A percentile compares a stretch with the other conserved stretches of the same genome.
Evolutionary conservation across 2,329 filamentous ascomycete species (phyloP).

Genomic region (Nigrospora sphaerica): DNA sequence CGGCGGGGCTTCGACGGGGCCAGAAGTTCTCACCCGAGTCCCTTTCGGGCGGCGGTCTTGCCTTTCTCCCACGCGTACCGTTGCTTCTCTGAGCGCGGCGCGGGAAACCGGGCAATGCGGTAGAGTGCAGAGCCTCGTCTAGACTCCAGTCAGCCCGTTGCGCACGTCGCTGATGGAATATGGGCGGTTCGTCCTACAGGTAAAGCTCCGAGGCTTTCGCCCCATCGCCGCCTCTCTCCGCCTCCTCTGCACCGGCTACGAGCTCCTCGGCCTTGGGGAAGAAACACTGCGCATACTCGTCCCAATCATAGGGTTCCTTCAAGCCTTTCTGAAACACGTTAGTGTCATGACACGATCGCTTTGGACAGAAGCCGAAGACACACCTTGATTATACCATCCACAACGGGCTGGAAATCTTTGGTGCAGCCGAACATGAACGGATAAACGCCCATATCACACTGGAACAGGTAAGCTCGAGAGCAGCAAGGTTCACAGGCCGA

Average conservation of each 20-base stretch:
- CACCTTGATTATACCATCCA: conserved; percentile 16
- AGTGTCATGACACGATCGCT: background rate
- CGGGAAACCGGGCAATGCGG: conserved; percentile 26
- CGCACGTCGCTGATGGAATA: background rate
- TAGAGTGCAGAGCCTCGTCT: conserved; percentile 24
- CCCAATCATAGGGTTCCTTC: conserved; percentile 22
- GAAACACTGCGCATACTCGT: conserved; percentile 26
- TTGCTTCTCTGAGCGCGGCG: conserved; percentile 21
- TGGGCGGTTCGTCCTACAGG: conserved; percentile 12
- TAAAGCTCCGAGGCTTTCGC: conserved; percentile 23
- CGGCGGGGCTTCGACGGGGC: background rate
- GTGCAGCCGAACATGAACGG: conserved; percentile 25
- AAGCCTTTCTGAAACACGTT: conserved; percentile 7
- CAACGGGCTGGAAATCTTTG: conserved; percentile 24
- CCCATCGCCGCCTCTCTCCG: conserved; percentile 11
- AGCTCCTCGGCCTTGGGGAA: conserved; percentile 22
- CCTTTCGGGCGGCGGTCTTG: conserved; percentile 20
- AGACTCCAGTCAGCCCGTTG: background rate
- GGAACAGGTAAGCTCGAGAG: background rate
- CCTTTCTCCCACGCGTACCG: conserved; percentile 17
- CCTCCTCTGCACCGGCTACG: conserved; percentile 8
- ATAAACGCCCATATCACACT: conserved; percentile 25
- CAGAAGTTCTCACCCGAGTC: conserved; percentile 9
- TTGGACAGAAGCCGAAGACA: background rate
- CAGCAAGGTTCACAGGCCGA: background rate